Evolutionary conservation across 2,329 filamentous ascomycete species (phyloP).

Genomic region (Cercospora citrullina): DNA sequence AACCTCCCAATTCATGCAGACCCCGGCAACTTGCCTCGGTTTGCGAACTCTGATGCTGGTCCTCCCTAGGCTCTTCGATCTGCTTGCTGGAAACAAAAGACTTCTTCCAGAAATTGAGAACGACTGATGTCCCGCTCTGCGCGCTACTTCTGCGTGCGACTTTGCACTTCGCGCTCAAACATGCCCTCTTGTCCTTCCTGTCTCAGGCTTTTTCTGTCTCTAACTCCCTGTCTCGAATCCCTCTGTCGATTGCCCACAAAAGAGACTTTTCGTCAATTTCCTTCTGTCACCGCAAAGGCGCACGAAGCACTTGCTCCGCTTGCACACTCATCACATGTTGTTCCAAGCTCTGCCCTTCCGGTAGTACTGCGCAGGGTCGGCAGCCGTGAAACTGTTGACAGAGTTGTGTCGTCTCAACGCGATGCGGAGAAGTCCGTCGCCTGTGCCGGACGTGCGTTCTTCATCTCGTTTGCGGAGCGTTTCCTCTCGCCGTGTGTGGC

Average conservation of each 20-base stretch:
- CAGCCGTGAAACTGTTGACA: slow-evolving; percentile 18
- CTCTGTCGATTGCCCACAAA: not conserved
- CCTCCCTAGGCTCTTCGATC: not conserved
- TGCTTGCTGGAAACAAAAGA: not conserved
- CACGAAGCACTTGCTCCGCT: not conserved
- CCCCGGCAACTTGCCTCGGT: not conserved
- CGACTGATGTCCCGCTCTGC: not conserved
- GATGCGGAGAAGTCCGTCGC: slow-evolving; percentile 18
- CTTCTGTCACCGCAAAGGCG: not conserved
- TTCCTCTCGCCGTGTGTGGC: slow-evolving; percentile 4
- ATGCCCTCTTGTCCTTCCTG: not conserved
- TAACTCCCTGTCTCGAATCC: slow-evolving; percentile 1
- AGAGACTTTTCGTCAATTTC: not conserved
- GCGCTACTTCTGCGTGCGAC: not conserved
- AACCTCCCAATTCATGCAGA: not conserved
- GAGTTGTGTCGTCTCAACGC: slow-evolving; percentile 12
- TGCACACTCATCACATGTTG: slow-evolving; percentile 3
- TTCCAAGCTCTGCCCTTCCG: slow-evolving; percentile 16
- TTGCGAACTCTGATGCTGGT: not conserved
- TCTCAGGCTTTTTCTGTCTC: not conserved
- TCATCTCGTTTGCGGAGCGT: slow-evolving; percentile 9
- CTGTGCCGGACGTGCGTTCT: slow-evolving; percentile 8
- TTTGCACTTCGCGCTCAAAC: slow-evolving; percentile 5
- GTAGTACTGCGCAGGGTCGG: slow-evolving; percentile 11
- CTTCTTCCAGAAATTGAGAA: not conserved